A percentile compares a stretch with the other conserved stretches of the same genome.
Conservation (phyloP, 1,139 yeast genomes). For the Diutina ranongensis region DNA sequence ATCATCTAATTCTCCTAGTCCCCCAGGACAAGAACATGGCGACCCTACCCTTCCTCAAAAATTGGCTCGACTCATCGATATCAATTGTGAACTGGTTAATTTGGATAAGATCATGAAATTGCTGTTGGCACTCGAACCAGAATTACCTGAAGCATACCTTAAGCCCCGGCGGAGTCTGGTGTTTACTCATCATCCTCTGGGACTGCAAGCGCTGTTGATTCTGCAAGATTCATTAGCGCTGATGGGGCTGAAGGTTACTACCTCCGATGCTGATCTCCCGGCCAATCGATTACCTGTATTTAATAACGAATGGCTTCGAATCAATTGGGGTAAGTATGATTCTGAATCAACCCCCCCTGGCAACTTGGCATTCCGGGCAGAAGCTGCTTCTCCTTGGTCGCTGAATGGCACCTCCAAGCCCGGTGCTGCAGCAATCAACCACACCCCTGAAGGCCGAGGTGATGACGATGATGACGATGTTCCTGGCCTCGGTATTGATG, state of each 20-base stretch:
- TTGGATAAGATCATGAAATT: conserved; percentile 29
- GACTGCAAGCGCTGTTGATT: conserved; percentile 7
- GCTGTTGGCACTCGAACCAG: conserved; percentile 29
- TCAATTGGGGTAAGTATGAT: conserved; percentile 26
- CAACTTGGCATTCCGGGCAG: conserved; percentile 14
- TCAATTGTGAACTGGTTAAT: conserved; percentile 28
- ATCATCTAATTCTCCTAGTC: background rate
- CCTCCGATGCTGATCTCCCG: background rate
- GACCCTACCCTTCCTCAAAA: conserved; percentile 9
- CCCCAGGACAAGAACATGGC: background rate
- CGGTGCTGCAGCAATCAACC: background rate
- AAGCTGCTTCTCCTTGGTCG: background rate
- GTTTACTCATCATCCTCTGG: conserved; percentile 8
- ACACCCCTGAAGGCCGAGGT: background rate
- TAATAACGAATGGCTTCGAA: conserved; percentile 27
- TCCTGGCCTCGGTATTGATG: conserved; percentile 31
- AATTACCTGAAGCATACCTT: conserved; percentile 29
- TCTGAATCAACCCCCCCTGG: background rate
- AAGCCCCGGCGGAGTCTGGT: conserved; percentile 9
- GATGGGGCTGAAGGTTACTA: conserved; percentile 2
- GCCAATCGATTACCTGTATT: conserved; percentile 21
- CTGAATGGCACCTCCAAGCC: background rate
- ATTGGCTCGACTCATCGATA: conserved; percentile 24
- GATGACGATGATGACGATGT: conserved; percentile 6
- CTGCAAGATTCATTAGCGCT: conserved; percentile 1